These are phyloP conservation scores for Actinomucor elegans DNA, from an alignment of 371 early-diverging fungal species.

Conservation along the genomic window DNA sequence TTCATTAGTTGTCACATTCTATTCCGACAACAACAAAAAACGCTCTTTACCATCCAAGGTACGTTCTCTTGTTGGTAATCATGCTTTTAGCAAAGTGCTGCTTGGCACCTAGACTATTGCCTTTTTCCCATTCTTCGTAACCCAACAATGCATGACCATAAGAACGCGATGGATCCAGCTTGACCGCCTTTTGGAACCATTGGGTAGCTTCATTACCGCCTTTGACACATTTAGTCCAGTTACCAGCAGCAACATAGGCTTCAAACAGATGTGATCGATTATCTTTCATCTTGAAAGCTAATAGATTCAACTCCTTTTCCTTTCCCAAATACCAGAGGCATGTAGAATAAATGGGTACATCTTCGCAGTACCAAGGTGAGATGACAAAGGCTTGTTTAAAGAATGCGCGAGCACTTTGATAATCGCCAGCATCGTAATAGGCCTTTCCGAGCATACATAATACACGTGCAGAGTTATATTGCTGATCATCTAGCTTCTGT, in stretches of 20 bases:
- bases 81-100: constrained; percentile 34
- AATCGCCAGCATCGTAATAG: constrained; percentile 41
- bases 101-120: constrained; percentile 32
- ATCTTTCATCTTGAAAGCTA: constrained; percentile 40
- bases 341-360: constrained; percentile 40
- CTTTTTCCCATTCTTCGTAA: constrained; percentile 41
- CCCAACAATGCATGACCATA: constrained; percentile 44
- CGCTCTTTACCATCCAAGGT: constrained; percentile 25
- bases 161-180: constrained; percentile 24
- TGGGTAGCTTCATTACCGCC: constrained; percentile 31
- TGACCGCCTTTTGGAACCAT: constrained; percentile 44
- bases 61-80: constrained; percentile 31
- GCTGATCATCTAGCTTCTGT: constrained; percentile 37
- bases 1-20: too few relatives aligned
- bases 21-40: too few relatives aligned
- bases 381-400: constrained; percentile 34
- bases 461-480: constrained; percentile 43
- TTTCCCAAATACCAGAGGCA: constrained; percentile 44
- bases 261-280: constrained; percentile 39
- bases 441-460: constrained; percentile 37
- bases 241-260: constrained; percentile 44
- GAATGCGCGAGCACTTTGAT: constrained; percentile 29
- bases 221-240: constrained; percentile 36
- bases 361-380: constrained; percentile 48
- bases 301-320: constrained; percentile 35